A percentile compares a stretch with the other conserved stretches of the same genome.
Conservation (phyloP, 1,284 basidiomycete genomes). For the Ganoderma leucocontextum region DNA sequence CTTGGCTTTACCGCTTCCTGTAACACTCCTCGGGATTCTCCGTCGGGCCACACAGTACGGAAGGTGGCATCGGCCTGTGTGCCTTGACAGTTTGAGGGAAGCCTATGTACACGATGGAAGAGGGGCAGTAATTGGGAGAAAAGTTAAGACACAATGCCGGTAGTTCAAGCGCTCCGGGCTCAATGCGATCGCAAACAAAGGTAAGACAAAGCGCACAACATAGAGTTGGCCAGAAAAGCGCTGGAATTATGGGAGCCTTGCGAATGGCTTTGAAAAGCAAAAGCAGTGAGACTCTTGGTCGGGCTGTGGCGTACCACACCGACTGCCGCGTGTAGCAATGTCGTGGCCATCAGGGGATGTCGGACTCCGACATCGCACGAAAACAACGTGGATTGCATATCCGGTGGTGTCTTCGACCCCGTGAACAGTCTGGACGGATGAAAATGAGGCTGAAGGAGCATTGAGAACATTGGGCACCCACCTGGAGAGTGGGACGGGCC, state of each 20-base stretch:
- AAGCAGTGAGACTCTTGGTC: background rate
- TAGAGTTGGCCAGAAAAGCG: background rate
- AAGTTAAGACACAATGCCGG: no score
- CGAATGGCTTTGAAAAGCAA: background rate
- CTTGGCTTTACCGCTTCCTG: background rate
- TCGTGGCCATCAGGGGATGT: background rate
- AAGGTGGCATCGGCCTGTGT: background rate
- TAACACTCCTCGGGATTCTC: background rate
- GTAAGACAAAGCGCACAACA: conserved; percentile 1
- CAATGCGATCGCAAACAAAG: background rate
- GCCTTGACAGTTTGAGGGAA: background rate
- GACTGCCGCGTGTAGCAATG: background rate
- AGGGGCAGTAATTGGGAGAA: background rate
- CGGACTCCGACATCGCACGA: background rate
- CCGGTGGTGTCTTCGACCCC: background rate
- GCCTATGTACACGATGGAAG: background rate
- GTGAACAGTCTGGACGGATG: background rate
- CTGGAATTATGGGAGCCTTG: background rate
- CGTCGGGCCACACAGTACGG: background rate
- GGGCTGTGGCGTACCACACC: background rate
- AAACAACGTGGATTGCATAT: background rate
- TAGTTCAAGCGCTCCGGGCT: background rate
- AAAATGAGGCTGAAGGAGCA: background rate
- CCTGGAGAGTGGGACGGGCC: background rate
- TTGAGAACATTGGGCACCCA: background rate